Evolutionary conservation across 805 yeast genomes (phyloP), one percentile per base, ranked within the genome.

Genomic region (Pichia paraexigua): DNA sequence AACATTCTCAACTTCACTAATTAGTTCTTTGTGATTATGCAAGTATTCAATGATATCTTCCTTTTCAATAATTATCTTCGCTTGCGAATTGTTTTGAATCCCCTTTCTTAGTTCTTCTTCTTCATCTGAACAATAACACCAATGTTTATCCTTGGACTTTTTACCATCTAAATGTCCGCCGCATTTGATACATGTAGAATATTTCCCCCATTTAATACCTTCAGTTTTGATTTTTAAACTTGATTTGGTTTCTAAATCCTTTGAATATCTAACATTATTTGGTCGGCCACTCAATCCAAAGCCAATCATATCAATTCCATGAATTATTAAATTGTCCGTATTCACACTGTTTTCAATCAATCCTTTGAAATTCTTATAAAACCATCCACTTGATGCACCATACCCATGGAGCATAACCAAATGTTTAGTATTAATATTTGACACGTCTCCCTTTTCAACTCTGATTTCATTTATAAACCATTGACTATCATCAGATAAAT

Each of bases 201-300:
- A 40, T 32, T 52, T 55, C 2, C 51, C 58, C 40, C 63, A 41
- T 3, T 55, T 46, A n/a, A 52, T 50, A 9, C 50, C 50, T 50
- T 65, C 63, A 21, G 56, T 64, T 11, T 47, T 17, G 9, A 69
- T 55, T 6, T 63, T 55, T 17, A 69, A 53, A 5, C 51, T 54
- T 1, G 71, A 66, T 9, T 56, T 58, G 10, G 47, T 50, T 37
- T 45, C 51, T 8, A 55, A 50, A 42, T 66, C 69, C 32, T 5
- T 60, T 51, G 30, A 54, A 60, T 13, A 42, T 11, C 39, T 35
- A 8, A n/a, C 46, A 25, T 69, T 59, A 11, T 61, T 58, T 0
- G 82, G 79, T 53, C 78, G 72, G 10, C 79, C 72, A 13, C 80
- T 75, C 28, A 78, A 64, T 15, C 83, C 84, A 67, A 78, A 78